Evolutionary conservation across 208 protist species (phyloP).

Genomic region (Leishmania aethiopica): DNA sequence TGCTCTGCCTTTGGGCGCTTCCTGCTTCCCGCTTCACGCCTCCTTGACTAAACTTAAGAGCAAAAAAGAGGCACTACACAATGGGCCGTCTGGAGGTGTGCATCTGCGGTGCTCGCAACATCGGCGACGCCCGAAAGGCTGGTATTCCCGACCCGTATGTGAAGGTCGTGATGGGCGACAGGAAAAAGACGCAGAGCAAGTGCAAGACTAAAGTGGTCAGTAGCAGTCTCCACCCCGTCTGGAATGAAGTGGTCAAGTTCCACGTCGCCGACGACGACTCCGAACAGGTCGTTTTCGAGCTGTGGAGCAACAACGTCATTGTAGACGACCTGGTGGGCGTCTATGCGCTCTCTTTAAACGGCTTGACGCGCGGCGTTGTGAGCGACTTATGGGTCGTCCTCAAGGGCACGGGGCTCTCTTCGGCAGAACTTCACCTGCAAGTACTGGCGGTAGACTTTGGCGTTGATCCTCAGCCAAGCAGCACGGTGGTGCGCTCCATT

Average conservation of each 20-base stretch:
- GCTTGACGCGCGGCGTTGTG: slow-evolving; percentile 60
- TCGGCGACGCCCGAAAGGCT: slow-evolving; percentile 50
- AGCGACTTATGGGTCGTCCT: slow-evolving; percentile 66
- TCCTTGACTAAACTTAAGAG: not conserved
- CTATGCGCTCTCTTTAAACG: slow-evolving; percentile 55
- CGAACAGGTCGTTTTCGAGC: slow-evolving; percentile 54
- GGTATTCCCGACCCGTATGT: slow-evolving; percentile 70
- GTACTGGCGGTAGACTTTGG: slow-evolving; percentile 83
- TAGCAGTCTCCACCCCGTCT: slow-evolving; percentile 60
- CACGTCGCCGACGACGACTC: slow-evolving; percentile 59
- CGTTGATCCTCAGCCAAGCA: slow-evolving; percentile 17
- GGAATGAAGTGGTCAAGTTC: slow-evolving; percentile 81
- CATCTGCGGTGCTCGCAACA: slow-evolving; percentile 60
- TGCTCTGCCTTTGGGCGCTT: not conserved
- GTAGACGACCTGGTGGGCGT: slow-evolving; percentile 61
- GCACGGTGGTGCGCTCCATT: slow-evolving; percentile 18
- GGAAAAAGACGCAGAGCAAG: slow-evolving; percentile 48
- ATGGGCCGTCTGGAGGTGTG: slow-evolving; percentile 80
- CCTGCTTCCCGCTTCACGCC: not conserved
- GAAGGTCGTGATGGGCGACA: slow-evolving; percentile 45
- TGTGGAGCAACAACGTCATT: slow-evolving; percentile 77
- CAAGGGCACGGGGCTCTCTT: slow-evolving; percentile 39
- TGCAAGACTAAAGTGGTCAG: slow-evolving; percentile 44
- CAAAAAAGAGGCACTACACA: not conserved
- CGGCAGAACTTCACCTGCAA: slow-evolving; percentile 66